phyloP scores from a whole-genome alignment of 495 filamentous ascomycete species.

The Hypoxylon cercidicola region DNA sequence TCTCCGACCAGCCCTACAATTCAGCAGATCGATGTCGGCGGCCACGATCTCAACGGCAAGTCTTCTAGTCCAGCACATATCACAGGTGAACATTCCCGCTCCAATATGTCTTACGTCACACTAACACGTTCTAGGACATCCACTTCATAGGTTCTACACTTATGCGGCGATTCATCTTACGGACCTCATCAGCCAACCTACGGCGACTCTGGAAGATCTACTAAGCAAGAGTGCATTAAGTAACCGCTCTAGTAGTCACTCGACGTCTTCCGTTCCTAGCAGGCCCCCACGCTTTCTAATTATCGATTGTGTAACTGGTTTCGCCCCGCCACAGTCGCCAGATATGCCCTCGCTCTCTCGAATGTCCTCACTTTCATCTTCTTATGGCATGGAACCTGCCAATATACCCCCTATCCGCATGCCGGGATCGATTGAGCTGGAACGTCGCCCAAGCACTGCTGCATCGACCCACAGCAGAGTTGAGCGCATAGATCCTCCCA shows the following conservation, averaged over 20 bases:
- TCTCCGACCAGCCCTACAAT: slow-evolving; percentile 61
- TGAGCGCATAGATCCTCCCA: slow-evolving; percentile 46
- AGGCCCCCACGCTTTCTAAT: slow-evolving; percentile 58
- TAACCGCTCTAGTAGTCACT: slow-evolving; percentile 32
- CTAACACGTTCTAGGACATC: slow-evolving; percentile 63
- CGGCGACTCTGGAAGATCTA: slow-evolving; percentile 53
- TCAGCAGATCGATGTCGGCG: slow-evolving; percentile 60
- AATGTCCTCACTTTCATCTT: slow-evolving; percentile 47
- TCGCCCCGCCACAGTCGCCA: slow-evolving; percentile 50
- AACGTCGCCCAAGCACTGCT: slow-evolving; percentile 44
- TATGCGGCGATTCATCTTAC: slow-evolving; percentile 66
- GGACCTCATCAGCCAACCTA: slow-evolving; percentile 57
- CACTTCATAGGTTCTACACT: slow-evolving; percentile 68
- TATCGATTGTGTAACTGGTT: slow-evolving; percentile 64
- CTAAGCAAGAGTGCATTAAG: slow-evolving; percentile 42
- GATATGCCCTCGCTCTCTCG: slow-evolving; percentile 46
- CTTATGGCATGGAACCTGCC: slow-evolving; percentile 42
- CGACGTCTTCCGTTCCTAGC: slow-evolving; percentile 43
- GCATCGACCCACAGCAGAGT: slow-evolving; percentile 39
- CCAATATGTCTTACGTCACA: neutral
- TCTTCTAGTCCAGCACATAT: slow-evolving; percentile 50
- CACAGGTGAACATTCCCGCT: slow-evolving; percentile 47
- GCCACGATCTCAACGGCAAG: slow-evolving; percentile 53
- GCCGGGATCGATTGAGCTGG: slow-evolving; percentile 28
- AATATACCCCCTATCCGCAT: slow-evolving; percentile 33